Evolutionary conservation across 768 basidiomycete species (phyloP).

Genomic region (Boletales sp.): DNA sequence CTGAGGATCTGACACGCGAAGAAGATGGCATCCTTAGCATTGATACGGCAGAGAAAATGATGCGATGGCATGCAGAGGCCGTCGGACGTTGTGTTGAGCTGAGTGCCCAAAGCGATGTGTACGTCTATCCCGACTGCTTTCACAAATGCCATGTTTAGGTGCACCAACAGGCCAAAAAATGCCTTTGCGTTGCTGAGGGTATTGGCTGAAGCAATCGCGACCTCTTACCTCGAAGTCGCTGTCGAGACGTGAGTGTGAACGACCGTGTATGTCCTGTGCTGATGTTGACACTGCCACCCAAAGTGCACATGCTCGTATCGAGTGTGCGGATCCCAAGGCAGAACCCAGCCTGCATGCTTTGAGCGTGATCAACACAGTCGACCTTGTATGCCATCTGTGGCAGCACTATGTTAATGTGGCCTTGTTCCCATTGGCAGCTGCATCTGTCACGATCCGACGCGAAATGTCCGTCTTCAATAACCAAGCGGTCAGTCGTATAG

Average conservation of each 20-base stretch:
- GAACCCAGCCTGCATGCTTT: slow-evolving; percentile 80
- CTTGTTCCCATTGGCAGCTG: slow-evolving; percentile 79
- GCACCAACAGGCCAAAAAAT: slow-evolving; percentile 72
- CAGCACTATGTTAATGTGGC: slow-evolving; percentile 94
- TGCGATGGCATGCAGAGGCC: slow-evolving; percentile 98
- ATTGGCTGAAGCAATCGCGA: slow-evolving; percentile 81
- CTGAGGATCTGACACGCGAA: slow-evolving; percentile 70
- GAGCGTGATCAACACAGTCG: slow-evolving; percentile 61
- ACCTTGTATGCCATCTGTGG: slow-evolving; percentile 94
- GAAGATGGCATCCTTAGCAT: slow-evolving; percentile 81
- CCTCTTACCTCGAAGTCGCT: slow-evolving; percentile 85
- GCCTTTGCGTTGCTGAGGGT: slow-evolving; percentile 79
- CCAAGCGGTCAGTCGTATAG: slow-evolving; percentile 79
- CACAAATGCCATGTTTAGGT: slow-evolving; percentile 1
- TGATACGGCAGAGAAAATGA: slow-evolving; percentile 80
- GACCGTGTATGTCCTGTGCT: not conserved
- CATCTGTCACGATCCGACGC: slow-evolving; percentile 81
- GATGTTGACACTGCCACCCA: slow-evolving; percentile 3
- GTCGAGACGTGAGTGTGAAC: slow-evolving; percentile 78
- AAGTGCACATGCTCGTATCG: slow-evolving; percentile 70
- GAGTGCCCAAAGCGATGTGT: slow-evolving; percentile 81
- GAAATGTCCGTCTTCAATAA: slow-evolving; percentile 94
- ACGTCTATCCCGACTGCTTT: slow-evolving; percentile 30
- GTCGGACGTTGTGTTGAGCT: slow-evolving; percentile 93
- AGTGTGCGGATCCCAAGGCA: slow-evolving; percentile 66